phyloP scores from a whole-genome alignment of 306 rosid genomes.

The Cicer judaicum region DNA sequence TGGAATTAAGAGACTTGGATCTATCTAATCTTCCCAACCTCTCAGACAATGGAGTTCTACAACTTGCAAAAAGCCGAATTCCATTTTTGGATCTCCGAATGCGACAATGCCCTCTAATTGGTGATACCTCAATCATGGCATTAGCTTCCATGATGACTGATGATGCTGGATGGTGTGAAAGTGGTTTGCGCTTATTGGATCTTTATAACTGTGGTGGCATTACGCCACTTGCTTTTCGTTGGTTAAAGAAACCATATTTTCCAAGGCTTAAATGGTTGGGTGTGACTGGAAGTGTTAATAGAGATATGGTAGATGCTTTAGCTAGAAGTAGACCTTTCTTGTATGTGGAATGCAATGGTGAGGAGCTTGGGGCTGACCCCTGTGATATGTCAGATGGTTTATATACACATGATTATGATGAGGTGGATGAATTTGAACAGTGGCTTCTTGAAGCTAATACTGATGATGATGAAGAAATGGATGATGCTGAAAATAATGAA shows the following conservation, averaged over 20 bases:
- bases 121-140: slow-evolving; percentile 84
- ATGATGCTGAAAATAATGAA: slow-evolving; percentile 61
- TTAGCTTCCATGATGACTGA: slow-evolving; percentile 86
- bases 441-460: slow-evolving; percentile 76
- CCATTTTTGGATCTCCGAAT: slow-evolving; percentile 71
- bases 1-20: slow-evolving; percentile 77
- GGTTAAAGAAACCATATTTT: slow-evolving; percentile 94
- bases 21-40: slow-evolving; percentile 87
- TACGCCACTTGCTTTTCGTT: slow-evolving; percentile 72
- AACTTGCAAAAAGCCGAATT: slow-evolving; percentile 68
- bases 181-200: slow-evolving; percentile 77
- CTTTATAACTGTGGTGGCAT: slow-evolving; percentile 88
- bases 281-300: slow-evolving; percentile 77
- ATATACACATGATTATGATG: slow-evolving; percentile 68
- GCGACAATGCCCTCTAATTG: slow-evolving; percentile 85
- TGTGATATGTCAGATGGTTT: slow-evolving; percentile 63
- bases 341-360: slow-evolving; percentile 83
- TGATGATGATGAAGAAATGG: slow-evolving; percentile 77
- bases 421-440: slow-evolving; percentile 80
- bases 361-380: slow-evolving; percentile 77
- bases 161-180: slow-evolving; percentile 77
- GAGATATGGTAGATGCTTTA: slow-evolving; percentile 86
- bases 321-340: slow-evolving; percentile 80
- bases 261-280: slow-evolving; percentile 96
- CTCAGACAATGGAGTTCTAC: slow-evolving; percentile 72